Percentiles rank a stretch among this genome's conserved stretches.
Conservation (phyloP, 495 filamentous ascomycete species). For the Aspergillus carlsbadensis region DNA sequence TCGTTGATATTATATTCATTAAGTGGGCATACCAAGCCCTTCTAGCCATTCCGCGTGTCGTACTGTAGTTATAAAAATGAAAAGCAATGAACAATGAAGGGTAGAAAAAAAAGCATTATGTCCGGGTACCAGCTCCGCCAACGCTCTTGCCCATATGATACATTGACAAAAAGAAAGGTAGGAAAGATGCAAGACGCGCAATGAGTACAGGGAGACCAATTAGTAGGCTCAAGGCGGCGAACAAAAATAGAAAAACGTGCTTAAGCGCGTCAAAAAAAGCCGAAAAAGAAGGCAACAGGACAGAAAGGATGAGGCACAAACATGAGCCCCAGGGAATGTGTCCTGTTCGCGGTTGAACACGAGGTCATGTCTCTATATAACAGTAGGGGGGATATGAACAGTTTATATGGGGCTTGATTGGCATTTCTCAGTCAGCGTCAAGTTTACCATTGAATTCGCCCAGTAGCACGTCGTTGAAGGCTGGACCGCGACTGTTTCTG, state of each 20-base stretch:
- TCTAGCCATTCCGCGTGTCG: neutral
- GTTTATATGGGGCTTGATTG: neutral
- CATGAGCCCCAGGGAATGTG: conserved; percentile 13
- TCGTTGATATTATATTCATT: neutral
- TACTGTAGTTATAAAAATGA: neutral
- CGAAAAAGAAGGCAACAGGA: neutral
- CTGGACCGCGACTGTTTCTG: conserved; percentile 52
- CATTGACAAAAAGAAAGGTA: neutral
- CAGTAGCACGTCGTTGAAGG: conserved; percentile 54
- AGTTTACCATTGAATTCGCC: conserved; percentile 52
- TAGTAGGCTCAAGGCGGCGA: neutral
- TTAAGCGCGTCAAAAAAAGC: conserved; percentile 3
- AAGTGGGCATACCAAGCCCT: conserved; percentile 1
- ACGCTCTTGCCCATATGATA: conserved; percentile 19
- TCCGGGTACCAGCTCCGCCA: conserved; percentile 4
- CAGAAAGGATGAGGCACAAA: conserved; percentile 1
- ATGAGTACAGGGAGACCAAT: conserved; percentile 1
- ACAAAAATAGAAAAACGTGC: conserved; percentile 5
- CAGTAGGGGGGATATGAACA: neutral
- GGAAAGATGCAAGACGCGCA: neutral
- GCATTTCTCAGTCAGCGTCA: conserved; percentile 44
- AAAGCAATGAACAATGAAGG: neutral
- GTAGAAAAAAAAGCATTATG: conserved; percentile 9
- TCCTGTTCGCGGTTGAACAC: conserved; percentile 15
- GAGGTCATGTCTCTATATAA: conserved; percentile 23